Percentiles rank a stretch among this genome's conserved stretches.
Evolutionary conservation across 1,284 basidiomycete genomes (phyloP).

Genomic region (Serendipita sp.): DNA sequence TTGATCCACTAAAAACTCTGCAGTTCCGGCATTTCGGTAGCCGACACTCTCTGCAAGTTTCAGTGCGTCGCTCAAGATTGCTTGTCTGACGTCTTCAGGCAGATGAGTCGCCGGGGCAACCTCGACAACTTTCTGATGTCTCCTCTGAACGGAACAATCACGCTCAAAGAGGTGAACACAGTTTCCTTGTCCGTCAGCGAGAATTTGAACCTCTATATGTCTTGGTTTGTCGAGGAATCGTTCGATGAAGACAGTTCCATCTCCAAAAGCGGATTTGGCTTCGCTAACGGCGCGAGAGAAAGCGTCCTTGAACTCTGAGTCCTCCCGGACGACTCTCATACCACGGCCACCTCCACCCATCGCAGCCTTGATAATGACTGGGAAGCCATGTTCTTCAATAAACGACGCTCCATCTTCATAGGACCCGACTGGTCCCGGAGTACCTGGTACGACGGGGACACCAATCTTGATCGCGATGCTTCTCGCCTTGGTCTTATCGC

Average conservation of each 20-base stretch:
- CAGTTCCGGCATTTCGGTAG: conserved; percentile 94
- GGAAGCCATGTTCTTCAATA: conserved; percentile 92
- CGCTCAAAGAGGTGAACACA: conserved; percentile 95
- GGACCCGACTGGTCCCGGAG: conserved; percentile 78
- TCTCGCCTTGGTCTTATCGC: conserved; percentile 98
- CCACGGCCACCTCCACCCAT: conserved; percentile 98
- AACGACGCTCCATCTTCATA: conserved; percentile 80
- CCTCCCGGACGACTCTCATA: conserved; percentile 94
- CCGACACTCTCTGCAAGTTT: conserved; percentile 84
- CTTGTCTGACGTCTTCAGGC: conserved; percentile 78
- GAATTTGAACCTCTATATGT: conserved; percentile 93
- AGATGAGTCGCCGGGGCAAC: conserved; percentile 94
- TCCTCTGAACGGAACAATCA: conserved; percentile 94
- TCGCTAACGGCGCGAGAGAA: conserved; percentile 93
- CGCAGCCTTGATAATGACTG: conserved; percentile 96
- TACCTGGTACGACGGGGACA: conserved; percentile 96
- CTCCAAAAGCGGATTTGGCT: conserved; percentile 92
- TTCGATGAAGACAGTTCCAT: conserved; percentile 97
- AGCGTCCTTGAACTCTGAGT: conserved; percentile 77
- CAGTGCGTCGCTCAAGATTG: conserved; percentile 83
- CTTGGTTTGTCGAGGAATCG: conserved; percentile 92
- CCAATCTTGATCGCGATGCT: conserved; percentile 40
- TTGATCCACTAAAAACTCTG: conserved; percentile 93
- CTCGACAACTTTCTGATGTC: conserved; percentile 98
- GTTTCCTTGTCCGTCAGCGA: conserved; percentile 85